Conservation (phyloP, 352 stramenopile species). For the Globisporangium cystogenes region DNA sequence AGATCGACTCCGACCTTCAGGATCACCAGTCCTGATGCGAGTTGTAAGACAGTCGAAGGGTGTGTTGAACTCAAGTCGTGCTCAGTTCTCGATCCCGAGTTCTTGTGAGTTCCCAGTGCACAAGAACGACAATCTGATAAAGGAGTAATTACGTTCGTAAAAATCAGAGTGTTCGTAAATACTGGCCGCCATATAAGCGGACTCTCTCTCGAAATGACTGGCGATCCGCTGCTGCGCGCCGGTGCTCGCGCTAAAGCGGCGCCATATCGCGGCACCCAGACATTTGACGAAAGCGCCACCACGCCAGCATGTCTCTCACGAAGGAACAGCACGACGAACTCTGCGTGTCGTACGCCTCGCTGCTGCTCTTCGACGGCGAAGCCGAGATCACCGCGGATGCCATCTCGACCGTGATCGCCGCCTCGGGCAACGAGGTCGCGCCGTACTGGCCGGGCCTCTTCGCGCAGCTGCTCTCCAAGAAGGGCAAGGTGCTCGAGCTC, state of each 20-base stretch:
- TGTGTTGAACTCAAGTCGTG: no score
- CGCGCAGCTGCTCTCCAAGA: slow-evolving; percentile 62
- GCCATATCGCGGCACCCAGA: neutral
- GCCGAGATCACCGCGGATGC: slow-evolving; percentile 77
- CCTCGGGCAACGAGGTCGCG: slow-evolving; percentile 82
- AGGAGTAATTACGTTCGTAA: no score
- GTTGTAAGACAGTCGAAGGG: no score
- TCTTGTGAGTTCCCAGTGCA: no score
- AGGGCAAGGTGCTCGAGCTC: slow-evolving; percentile 71
- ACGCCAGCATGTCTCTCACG: slow-evolving; percentile 67
- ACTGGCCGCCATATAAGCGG: no score
- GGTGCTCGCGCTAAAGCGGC: neutral
- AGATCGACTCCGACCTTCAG: no score
- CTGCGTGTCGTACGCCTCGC: slow-evolving; percentile 74
- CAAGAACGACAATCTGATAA: no score
- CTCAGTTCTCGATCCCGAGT: no score
- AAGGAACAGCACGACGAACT: slow-evolving; percentile 88
- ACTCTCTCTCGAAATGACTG: no score
- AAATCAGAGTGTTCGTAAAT: no score
- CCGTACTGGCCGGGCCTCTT: slow-evolving; percentile 83
- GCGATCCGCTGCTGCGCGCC: no score
- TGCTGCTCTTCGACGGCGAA: slow-evolving; percentile 83
- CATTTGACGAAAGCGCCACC: slow-evolving; percentile 49
- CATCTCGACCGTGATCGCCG: slow-evolving; percentile 54
- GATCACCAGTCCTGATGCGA: no score